phyloP scores from a whole-genome alignment of 2,329 filamentous ascomycete genomes.

The Dothideomycetes sp. region DNA sequence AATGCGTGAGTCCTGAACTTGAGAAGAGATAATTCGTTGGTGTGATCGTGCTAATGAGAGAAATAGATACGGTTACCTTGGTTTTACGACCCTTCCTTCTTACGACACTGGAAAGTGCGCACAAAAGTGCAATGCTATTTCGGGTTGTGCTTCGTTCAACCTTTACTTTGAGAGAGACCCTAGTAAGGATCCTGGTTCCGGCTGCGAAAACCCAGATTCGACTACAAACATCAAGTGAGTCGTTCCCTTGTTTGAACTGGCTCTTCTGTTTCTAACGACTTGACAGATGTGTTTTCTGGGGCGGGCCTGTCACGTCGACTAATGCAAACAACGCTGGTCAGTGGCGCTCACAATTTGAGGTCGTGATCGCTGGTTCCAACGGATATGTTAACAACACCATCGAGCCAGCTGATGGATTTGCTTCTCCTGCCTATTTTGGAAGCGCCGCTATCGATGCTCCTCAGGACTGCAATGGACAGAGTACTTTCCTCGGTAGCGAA shows the following conservation, averaged over 20 bases:
- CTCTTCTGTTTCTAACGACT: conserved; percentile 6
- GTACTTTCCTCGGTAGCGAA: conserved; percentile 20
- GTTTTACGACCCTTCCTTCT: conserved; percentile 21
- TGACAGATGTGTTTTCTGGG: conserved; percentile 17
- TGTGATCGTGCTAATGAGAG: not conserved
- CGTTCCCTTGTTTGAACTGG: conserved; percentile 15
- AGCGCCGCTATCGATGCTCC: conserved; percentile 25
- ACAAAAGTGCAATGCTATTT: conserved; percentile 22
- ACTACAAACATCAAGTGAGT: conserved; percentile 29
- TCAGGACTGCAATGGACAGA: conserved; percentile 21
- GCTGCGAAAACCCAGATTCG: conserved; percentile 27
- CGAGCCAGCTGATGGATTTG: conserved; percentile 20
- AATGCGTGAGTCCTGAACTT: conserved; percentile 1
- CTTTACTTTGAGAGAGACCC: conserved; percentile 31
- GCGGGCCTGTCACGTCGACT: conserved; percentile 12
- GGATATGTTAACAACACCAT: conserved; percentile 24
- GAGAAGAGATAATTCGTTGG: not conserved
- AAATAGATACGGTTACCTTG: conserved; percentile 22
- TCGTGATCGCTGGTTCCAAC: conserved; percentile 27
- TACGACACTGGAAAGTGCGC: conserved; percentile 27
- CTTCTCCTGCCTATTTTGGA: conserved; percentile 16
- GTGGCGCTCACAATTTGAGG: conserved; percentile 21
- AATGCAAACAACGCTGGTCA: conserved; percentile 18
- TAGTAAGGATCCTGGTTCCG: conserved; percentile 22
- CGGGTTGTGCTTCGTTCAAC: conserved; percentile 28